Evolutionary conservation across 805 yeast genomes (phyloP), one percentile per base, ranked within the genome.

Genomic region (Nakazawaea holstii): DNA sequence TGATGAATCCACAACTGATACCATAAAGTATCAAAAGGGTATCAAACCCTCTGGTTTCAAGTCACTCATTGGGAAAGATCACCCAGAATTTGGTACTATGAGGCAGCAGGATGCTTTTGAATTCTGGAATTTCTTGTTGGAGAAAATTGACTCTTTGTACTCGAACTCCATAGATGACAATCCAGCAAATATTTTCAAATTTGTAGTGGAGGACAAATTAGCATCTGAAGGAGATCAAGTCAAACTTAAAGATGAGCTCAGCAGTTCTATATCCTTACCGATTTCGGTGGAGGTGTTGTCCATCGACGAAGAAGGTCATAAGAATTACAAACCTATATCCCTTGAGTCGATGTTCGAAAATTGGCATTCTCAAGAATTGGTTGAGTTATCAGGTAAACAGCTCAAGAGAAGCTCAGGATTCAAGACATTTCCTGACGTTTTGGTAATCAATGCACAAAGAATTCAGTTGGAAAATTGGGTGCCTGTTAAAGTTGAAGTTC

Each of bases 41-140:
- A 73, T 94, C 15, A 76, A 79, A 45, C 97, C 97, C 0, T 69
- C 78, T 1, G 73, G 84, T 41, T 82, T 94, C 65, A 92, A 92
- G 61, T 69, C 78, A 8, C 67, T 89, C 26, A 71, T 94, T 45
- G 97, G 97, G 3, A 75, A 76, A 43, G 79, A 79, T 33, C 95
- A 94, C 62, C 72, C 72, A 14, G 99, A 94, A 58, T 94, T 94
- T 56, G 73, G 82, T 39, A 82, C 96, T 0, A 87, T 83, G 74
- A 79, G 82, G 55, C 99, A 94, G 61, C 99, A 94, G 63, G 99
- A 94, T 68, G 94, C 98, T 0, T 86, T 82, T 69, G 99, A 94
- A 62, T 94, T 90, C 59, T 76, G 90, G 65, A 65, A 79, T 5
- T 85, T 81, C 59, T 63, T 92, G 8, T 58, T 82, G 28, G 85